Conservation (phyloP, 1,284 basidiomycete species). For the Ceratobasidium sp. region DNA sequence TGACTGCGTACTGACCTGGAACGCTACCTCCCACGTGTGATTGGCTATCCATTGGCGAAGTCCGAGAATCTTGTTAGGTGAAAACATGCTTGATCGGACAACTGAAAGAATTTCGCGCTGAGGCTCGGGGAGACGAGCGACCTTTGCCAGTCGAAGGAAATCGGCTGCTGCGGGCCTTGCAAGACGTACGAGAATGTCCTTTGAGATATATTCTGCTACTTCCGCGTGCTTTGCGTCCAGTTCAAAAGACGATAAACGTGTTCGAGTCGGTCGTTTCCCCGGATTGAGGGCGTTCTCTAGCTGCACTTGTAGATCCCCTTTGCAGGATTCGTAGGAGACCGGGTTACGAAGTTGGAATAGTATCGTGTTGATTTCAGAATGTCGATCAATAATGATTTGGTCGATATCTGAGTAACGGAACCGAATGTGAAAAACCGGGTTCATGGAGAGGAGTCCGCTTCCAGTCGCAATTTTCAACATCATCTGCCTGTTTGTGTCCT, state of each 20-base stretch:
- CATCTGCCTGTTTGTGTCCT: slow-evolving; percentile 17
- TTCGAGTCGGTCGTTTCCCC: slow-evolving; percentile 58
- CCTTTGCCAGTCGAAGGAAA: slow-evolving; percentile 65
- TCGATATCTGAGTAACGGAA: slow-evolving; percentile 37
- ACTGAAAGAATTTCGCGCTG: neutral
- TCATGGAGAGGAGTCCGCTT: neutral
- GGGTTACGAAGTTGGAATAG: slow-evolving; percentile 24
- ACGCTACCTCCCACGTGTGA: slow-evolving; percentile 55
- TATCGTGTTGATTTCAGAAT: slow-evolving; percentile 18
- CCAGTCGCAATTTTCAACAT: neutral
- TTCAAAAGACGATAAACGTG: slow-evolving; percentile 36
- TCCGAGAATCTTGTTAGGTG: slow-evolving; percentile 59
- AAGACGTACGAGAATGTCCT: slow-evolving; percentile 60
- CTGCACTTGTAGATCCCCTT: slow-evolving; percentile 62
- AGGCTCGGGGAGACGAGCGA: slow-evolving; percentile 18
- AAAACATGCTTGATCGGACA: neutral
- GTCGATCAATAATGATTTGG: slow-evolving; percentile 16
- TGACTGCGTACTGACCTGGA: slow-evolving; percentile 37
- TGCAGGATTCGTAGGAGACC: slow-evolving; percentile 60
- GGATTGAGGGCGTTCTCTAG: slow-evolving; percentile 59
- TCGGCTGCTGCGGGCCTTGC: slow-evolving; percentile 71
- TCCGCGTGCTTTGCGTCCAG: slow-evolving; percentile 53
- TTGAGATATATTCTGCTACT: slow-evolving; percentile 20
- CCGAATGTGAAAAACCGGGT: slow-evolving; percentile 6
- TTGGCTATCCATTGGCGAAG: slow-evolving; percentile 61